Conservation (phyloP, 2,329 filamentous ascomycete genomes). For the Ophiocordyceps robertsii region DNA sequence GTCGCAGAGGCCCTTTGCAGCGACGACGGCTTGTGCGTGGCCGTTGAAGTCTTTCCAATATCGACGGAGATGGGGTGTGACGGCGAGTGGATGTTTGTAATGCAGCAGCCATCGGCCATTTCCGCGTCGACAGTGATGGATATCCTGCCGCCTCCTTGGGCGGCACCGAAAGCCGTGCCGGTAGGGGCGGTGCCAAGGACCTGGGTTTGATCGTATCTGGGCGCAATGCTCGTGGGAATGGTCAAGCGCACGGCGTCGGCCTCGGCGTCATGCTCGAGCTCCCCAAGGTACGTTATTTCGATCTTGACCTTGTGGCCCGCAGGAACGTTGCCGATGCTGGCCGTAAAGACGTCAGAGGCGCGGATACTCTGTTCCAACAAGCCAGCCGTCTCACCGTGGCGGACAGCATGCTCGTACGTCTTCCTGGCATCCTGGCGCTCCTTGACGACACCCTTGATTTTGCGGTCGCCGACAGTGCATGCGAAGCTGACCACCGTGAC, state of each 20-base stretch:
- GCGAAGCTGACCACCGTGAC: slow-evolving; percentile 56
- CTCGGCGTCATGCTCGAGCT: slow-evolving; percentile 59
- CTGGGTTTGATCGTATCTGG: slow-evolving; percentile 40
- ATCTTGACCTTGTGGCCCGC: slow-evolving; percentile 41
- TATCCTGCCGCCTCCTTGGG: slow-evolving; percentile 6
- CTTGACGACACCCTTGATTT: slow-evolving; percentile 52
- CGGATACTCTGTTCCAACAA: slow-evolving; percentile 48
- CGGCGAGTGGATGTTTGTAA: slow-evolving; percentile 51
- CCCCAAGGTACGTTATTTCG: slow-evolving; percentile 52
- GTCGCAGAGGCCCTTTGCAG: slow-evolving; percentile 49
- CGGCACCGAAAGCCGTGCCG: not conserved
- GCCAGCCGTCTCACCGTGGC: slow-evolving; percentile 46
- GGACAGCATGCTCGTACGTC: slow-evolving; percentile 45
- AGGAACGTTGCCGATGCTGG: slow-evolving; percentile 54
- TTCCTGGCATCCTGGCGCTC: slow-evolving; percentile 47
- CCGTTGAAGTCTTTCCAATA: slow-evolving; percentile 39
- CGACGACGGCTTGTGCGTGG: slow-evolving; percentile 26
- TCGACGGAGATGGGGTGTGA: slow-evolving; percentile 54
- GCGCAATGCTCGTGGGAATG: slow-evolving; percentile 53
- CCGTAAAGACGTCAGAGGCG: slow-evolving; percentile 53
- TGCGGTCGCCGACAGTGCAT: slow-evolving; percentile 46
- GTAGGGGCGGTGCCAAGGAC: not conserved
- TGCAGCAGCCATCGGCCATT: slow-evolving; percentile 38
- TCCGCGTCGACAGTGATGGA: slow-evolving; percentile 21
- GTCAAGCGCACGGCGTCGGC: slow-evolving; percentile 56